Base-by-base conservation (phyloP, 495 filamentous ascomycete genomes). In the Peziza echinospora region DNA sequence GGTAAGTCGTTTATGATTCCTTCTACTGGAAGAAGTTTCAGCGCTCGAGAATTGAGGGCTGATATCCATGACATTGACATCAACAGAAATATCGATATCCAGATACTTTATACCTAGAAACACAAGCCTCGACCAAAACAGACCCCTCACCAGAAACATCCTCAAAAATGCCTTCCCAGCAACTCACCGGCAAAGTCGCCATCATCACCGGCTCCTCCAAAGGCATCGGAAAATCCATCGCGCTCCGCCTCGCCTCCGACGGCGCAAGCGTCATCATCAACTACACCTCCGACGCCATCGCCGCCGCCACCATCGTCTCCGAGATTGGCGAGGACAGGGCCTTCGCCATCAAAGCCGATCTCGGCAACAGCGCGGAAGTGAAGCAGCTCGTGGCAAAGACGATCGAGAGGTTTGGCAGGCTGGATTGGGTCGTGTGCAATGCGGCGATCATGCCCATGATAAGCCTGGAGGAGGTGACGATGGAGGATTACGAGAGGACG, bases 311-410 rank as follows among this genome's bases (percentile, higher is more conserved):
- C 5, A 45, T 80, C 5, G 70, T 80, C 39, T 40, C 64, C 3
- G 43, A 68, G 19, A 67, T 80, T 16, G 76, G 72, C 17, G 8
- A 52, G 5, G 63, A 71, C 21, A 61, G 68, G 5, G 67, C 69
- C 26, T 24, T 73, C 17, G 71, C 80, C 30, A 73, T 92, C 62
- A 71, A 82, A 60, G 83, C 83, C 47, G 78, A 89, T 59, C 70
- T 89, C 24, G 73, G 73, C 51, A 68, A 75, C 40, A 66, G 78
- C 21, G 57, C 70, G 28, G 74, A 83, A 48, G 79, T 83, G 53
- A 62, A 65, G 21, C 59, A 63, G 21, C 67, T 84, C 9, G 80
- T 84, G 56, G 59, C 63, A 6, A 67, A 78, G 47, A 75, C 79
- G 0, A 71, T 81, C 50, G 62, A 63, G 45, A 65, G 70, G 39